These are phyloP conservation scores for Claviceps fusiformis DNA, from an alignment of 2,329 filamentous ascomycete genomes.

Conservation along the genomic window DNA sequence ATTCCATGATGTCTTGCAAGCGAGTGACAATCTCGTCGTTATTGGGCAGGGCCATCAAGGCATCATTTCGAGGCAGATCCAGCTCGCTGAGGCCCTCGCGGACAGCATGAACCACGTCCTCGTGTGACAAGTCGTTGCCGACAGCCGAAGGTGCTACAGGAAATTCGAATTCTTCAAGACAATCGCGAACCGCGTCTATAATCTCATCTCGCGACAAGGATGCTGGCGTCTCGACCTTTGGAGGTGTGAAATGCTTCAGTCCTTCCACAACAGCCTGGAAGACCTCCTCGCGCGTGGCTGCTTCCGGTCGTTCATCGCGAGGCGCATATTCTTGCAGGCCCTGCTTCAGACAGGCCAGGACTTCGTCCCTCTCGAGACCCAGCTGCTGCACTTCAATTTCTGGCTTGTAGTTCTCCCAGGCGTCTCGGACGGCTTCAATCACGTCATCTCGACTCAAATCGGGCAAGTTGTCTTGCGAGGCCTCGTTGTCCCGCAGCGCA, in stretches of 20 bases:
- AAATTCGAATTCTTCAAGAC: constrained; percentile 73
- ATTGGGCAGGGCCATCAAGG: constrained; percentile 27
- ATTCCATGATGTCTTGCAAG: constrained; percentile 52
- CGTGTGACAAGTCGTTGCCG: constrained; percentile 39
- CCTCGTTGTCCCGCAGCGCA: constrained; percentile 51
- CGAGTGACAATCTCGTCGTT: constrained; percentile 39
- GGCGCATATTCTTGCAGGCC: constrained; percentile 65
- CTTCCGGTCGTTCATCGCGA: constrained; percentile 35
- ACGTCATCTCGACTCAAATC: constrained; percentile 66
- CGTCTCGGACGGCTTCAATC: constrained; percentile 72
- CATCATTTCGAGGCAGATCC: constrained; percentile 28
- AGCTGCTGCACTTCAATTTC: constrained; percentile 85
- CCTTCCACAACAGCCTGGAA: constrained; percentile 76
- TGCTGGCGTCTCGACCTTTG: constrained; percentile 55
- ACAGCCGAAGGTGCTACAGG: constrained; percentile 45
- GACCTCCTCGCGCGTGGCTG: constrained; percentile 70
- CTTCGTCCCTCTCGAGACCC: constrained; percentile 79
- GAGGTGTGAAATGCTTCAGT: constrained; percentile 66
- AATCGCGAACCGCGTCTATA: constrained; percentile 70
- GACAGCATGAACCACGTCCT: constrained; percentile 52
- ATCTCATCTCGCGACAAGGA: constrained; percentile 70
- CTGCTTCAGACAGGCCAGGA: constrained; percentile 74
- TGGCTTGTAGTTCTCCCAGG: constrained; percentile 89
- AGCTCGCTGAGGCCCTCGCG: constrained; percentile 42
- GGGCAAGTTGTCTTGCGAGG: constrained; percentile 22